These are phyloP conservation scores for Spergularia azorica DNA, from an alignment of 179 eudicot species.

Conservation along the genomic window DNA sequence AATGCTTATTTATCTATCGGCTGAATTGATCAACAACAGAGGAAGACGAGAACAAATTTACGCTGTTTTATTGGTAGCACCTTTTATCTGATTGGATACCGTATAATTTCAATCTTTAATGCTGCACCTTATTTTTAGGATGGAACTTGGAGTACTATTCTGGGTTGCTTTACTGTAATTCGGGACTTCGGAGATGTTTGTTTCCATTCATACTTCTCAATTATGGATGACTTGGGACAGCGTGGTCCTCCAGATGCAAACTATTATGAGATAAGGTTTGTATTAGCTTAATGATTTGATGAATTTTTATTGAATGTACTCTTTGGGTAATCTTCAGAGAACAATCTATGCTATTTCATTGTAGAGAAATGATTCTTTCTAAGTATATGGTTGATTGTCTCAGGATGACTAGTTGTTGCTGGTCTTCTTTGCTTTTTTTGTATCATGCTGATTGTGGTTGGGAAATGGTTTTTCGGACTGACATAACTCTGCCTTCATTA, in stretches of 20 bases:
- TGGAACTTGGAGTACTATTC: conserved; percentile 78
- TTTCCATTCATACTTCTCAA: conserved; percentile 77
- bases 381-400: background rate
- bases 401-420: conserved; percentile 3
- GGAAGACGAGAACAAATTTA: background rate
- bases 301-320: background rate
- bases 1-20: conserved; percentile 1
- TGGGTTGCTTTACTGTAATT: conserved; percentile 57
- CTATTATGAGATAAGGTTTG: conserved; percentile 81
- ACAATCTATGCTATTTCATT: background rate
- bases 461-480: background rate
- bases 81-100: background rate
- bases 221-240: conserved; percentile 66
- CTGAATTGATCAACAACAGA: background rate
- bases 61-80: background rate
- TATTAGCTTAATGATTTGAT: conserved; percentile 6
- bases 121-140: conserved; percentile 48
- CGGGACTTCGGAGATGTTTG: conserved; percentile 77
- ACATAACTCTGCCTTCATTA: conserved; percentile 2
- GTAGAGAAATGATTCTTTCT: background rate
- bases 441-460: background rate
- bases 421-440: background rate
- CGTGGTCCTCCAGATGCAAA: conserved; percentile 61
- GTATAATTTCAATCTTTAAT: conserved; percentile 1
- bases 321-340: background rate